These are phyloP conservation scores for Allium fistulosum DNA, from an alignment of 106 monocot genomes.

Conservation along the genomic window DNA sequence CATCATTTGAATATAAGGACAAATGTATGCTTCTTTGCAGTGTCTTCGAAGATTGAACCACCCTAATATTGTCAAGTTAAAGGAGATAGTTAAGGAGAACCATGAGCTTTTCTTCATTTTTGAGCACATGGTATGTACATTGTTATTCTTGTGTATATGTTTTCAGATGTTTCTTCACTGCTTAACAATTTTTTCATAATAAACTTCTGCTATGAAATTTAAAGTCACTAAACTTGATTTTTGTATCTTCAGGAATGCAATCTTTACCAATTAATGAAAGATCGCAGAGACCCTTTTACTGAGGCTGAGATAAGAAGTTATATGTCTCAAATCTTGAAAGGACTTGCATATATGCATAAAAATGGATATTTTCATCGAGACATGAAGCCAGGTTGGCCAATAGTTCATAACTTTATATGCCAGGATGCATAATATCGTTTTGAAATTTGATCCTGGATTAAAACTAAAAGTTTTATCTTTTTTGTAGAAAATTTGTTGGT, in stretches of 20 bases:
- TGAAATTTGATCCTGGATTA: neutral
- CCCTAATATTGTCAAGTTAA: constrained; percentile 70
- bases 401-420: neutral
- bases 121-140: constrained; percentile 55
- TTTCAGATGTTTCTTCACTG: neutral
- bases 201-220: neutral
- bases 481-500: constrained; percentile 75
- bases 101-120: constrained; percentile 73
- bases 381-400: constrained; percentile 74
- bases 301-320: constrained; percentile 66
- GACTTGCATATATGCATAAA: constrained; percentile 79
- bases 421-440: neutral
- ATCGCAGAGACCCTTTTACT: constrained; percentile 32
- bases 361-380: constrained; percentile 93
- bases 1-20: neutral
- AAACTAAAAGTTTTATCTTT: neutral
- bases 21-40: constrained; percentile 23
- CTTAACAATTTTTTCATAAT: neutral
- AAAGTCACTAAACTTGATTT: neutral
- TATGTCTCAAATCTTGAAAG: constrained; percentile 78
- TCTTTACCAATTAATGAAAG: constrained; percentile 77
- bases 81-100: constrained; percentile 62
- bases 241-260: constrained; percentile 53
- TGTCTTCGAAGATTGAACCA: constrained; percentile 57
- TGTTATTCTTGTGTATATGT: neutral